phyloP scores from a whole-genome alignment of 2,329 filamentous ascomycete species.

The Bipolaris sorokiniana region DNA sequence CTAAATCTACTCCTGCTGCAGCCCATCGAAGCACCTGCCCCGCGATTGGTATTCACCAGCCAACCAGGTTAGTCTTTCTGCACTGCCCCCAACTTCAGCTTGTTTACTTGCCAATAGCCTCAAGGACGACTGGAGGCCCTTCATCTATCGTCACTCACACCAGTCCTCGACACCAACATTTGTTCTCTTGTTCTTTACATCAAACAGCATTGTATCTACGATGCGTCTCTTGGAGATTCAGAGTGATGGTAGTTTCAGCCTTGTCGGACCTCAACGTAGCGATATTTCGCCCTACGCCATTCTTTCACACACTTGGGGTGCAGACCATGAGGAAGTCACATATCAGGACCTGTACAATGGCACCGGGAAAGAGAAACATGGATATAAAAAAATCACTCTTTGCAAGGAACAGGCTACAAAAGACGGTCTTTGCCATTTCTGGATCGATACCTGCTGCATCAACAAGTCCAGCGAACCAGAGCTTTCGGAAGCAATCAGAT shows the following conservation, averaged over 20 bases:
- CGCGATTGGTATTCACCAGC: not conserved
- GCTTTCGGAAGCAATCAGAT: not conserved
- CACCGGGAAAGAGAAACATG: not conserved
- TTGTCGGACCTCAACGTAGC: slow-evolving; percentile 1
- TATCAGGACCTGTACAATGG: not conserved
- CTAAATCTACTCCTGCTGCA: not conserved
- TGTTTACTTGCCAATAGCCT: not conserved
- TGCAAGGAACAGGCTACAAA: not conserved
- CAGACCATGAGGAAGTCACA: not conserved
- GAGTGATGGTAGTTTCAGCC: slow-evolving; percentile 2
- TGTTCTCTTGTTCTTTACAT: not conserved
- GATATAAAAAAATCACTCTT: not conserved
- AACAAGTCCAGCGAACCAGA: not conserved
- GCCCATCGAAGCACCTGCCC: not conserved
- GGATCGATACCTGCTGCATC: slow-evolving; percentile 3
- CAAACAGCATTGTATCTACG: not conserved
- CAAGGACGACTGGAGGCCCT: not conserved
- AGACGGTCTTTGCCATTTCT: not conserved
- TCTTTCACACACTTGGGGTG: slow-evolving; percentile 4
- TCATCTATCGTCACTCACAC: not conserved
- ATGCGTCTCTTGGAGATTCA: slow-evolving; percentile 11
- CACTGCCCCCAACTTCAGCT: not conserved
- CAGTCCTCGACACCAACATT: not conserved
- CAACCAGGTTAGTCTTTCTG: not conserved
- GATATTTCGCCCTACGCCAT: not conserved